These are phyloP conservation scores for Aspergillus carbonarius DNA, from an alignment of 2,329 filamentous ascomycete genomes.

Conservation along the genomic window DNA sequence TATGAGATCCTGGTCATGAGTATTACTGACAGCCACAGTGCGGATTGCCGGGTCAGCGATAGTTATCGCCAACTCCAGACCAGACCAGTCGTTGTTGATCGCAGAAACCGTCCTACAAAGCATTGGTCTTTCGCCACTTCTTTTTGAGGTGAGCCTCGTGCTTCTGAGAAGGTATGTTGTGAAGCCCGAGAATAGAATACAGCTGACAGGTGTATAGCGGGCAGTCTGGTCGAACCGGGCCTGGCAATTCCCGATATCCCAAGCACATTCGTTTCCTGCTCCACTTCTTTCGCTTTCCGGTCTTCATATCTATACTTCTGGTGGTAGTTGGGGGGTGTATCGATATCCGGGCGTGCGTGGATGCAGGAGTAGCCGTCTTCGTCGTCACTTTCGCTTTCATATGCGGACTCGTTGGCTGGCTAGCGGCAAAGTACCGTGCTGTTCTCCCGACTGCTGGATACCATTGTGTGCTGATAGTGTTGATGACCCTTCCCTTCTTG, in stretches of 20 bases:
- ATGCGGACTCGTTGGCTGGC: constrained; percentile 21
- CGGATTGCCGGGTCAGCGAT: constrained; percentile 27
- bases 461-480: constrained; percentile 19
- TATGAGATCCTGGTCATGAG: not conserved
- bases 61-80: constrained; percentile 20
- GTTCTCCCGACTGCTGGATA: constrained; percentile 19
- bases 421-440: constrained; percentile 18
- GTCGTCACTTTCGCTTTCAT: constrained; percentile 24
- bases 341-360: constrained; percentile 15
- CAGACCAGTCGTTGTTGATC: constrained; percentile 19
- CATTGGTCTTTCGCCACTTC: constrained; percentile 29
- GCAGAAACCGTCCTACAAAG: constrained; percentile 24
- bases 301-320: constrained; percentile 24
- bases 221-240: constrained; percentile 26
- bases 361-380: constrained; percentile 23
- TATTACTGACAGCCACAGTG: constrained; percentile 15
- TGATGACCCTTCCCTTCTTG: constrained; percentile 23
- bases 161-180: constrained; percentile 25
- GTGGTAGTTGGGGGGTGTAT: constrained; percentile 23
- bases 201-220: constrained; percentile 22
- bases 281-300: constrained; percentile 28
- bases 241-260: constrained; percentile 26
- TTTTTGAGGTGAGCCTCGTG: constrained; percentile 31
- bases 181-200: not conserved
- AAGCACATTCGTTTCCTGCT: constrained; percentile 21